Evolutionary conservation across 2,329 filamentous ascomycete genomes (phyloP), one percentile per base, ranked within the genome.

Genomic region (Phyllosticta citribraziliensis): DNA sequence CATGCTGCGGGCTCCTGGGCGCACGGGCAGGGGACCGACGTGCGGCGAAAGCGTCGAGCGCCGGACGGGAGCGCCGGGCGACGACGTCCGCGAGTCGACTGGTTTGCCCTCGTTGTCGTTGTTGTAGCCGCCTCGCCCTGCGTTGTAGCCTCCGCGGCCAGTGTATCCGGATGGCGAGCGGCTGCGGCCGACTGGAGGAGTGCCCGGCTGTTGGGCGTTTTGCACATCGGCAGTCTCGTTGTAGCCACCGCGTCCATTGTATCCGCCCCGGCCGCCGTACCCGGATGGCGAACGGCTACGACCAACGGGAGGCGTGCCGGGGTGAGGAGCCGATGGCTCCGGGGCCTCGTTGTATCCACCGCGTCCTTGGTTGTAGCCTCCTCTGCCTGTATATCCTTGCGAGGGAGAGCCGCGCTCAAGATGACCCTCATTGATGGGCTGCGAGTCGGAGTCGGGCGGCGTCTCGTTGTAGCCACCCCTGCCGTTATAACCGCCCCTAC

Each of bases 31-130:
- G 72, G 70, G 14, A n/a, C 40, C 40, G 17, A 47, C 40, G 25
- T 72, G 72, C 1, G 73, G 73, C 1, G 71, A 73, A 9, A 75
- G 67, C 2, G 73, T 75, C 2, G 51, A 33, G 8, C 64, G 67
- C 24, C 68, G 68, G 24, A 70, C 70, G 14, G 52, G 27, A 10
- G 60, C 47, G 5, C 33, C 60, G 1, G 72, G 70, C 5, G 59
- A 61, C 2, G 70, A 67, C 5, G 67, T 61, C 11, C 72, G 70
- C 2, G 72, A 73, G 17, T 74, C 72, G 40, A 47, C 17, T 17
- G 40, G 40, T 17, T 65, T 70, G 11, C 63, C 62, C 5, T 61
- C 63, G 51, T 68, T 66, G 52, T 63, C 61, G 25, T 72, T 72
- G 64, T 72, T 73, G 62, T 69, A 69, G 2, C 70, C 25, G 68